Base-by-base conservation (phyloP, 2,329 filamentous ascomycete genomes). In the Fusarium sp. region DNA sequence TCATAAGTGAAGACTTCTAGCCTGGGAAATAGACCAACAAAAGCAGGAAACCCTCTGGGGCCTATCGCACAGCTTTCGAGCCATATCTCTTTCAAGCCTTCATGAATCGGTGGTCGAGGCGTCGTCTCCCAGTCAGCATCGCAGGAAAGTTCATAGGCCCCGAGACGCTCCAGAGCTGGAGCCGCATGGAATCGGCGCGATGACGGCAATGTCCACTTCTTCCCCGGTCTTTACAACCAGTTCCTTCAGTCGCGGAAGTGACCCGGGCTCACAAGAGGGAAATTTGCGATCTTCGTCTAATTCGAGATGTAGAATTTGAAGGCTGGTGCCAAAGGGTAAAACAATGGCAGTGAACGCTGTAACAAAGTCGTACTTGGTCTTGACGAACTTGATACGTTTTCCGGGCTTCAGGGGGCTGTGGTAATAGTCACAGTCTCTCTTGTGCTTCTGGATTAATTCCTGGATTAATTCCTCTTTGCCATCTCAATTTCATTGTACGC, bases 401-500 rank as follows among this genome's bases (percentile, higher is more conserved):
- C 7, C 22, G 4, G 1, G 4, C 2, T 2, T 11, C 8, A 1
- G 7, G 15, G 15, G 25, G 6, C 30, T 9, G 7, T 15, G 45
- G 11, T 30, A 30, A 4, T 6, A 4, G 22, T 6, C 4, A 11
- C 15, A 27, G 2, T 17, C 2, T 30, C 5, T 25, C 3, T 7
- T 25, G 14, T 30, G 11, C 4, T 1, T n/a, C n/a, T n/a, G n/a
- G n/a, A n/a, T n/a, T n/a, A n/a, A n/a, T n/a, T n/a, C 0, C 25
- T 15, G 12, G 12, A 14, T 15, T 2, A 9, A 5, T 2, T 14
- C 7, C 22, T 25, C 43, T 15, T 9, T 11, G 6, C 6, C 1
- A 14, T 22, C 20, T 22, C 2, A 0, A 12, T 22, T 2, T 11
- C 14, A 11, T 45, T 6, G 20, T 33, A 6, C 2, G 32, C 12